phyloP scores from a whole-genome alignment of 495 filamentous ascomycete species.

The Cercophora newfieldiana region DNA sequence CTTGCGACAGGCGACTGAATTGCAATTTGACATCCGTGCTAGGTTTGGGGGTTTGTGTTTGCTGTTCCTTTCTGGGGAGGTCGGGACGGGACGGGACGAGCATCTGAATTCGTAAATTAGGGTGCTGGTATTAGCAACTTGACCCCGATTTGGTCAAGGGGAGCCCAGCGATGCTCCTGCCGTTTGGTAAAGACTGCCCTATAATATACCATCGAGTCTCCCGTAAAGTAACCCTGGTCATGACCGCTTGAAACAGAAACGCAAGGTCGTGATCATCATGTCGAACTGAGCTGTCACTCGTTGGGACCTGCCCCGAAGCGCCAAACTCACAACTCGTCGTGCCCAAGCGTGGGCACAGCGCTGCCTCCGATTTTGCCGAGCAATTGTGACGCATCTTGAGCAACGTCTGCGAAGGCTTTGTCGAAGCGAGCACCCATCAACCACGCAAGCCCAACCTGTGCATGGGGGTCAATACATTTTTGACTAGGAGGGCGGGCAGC shows the following conservation, averaged over 20 bases:
- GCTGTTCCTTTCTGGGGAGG: not conserved
- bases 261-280: slow-evolving; percentile 7
- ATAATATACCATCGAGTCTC: not conserved
- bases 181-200: not conserved
- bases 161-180: slow-evolving; percentile 15
- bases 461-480: not conserved
- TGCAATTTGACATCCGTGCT: slow-evolving; percentile 99
- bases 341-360: slow-evolving; percentile 24
- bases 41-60: slow-evolving; percentile 14
- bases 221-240: slow-evolving; percentile 6
- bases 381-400: slow-evolving; percentile 24
- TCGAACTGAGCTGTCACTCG: slow-evolving; percentile 1
- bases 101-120: slow-evolving; percentile 8
- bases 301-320: slow-evolving; percentile 2
- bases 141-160: not conserved
- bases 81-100: not conserved
- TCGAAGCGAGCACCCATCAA: slow-evolving; percentile 59
- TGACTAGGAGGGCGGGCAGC: slow-evolving; percentile 6
- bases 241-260: slow-evolving; percentile 15
- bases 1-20: slow-evolving; percentile 59
- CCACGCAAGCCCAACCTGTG: slow-evolving; percentile 66
- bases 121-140: slow-evolving; percentile 10
- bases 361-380: slow-evolving; percentile 22
- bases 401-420: slow-evolving; percentile 22
- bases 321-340: slow-evolving; percentile 45